Base-by-base conservation (phyloP, 2,329 filamentous ascomycete genomes). In the Diaporthe sp. region DNA sequence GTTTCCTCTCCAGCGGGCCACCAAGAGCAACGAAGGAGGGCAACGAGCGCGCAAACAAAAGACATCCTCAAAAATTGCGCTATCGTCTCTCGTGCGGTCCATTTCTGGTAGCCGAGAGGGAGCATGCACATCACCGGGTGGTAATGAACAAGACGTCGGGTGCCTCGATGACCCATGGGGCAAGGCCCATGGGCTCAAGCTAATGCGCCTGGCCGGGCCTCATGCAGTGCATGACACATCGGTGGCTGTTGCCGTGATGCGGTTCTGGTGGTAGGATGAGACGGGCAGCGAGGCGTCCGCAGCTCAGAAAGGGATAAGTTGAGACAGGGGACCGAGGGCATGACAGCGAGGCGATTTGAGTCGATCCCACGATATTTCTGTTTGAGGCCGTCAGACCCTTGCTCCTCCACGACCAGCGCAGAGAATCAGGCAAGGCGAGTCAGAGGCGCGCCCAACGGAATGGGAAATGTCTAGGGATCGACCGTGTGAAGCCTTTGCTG, bases 51-150 rank as follows among this genome's bases (percentile, higher is more conserved):
- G 90, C 94, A 94, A 90, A 94, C 94, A 98, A 98, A 98, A 91
- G 86, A 96, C 95, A 93, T 97, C 95, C 90, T 88, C 89, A 98
- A 98, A 98, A 98, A 92, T 91, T 95, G 94, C 91, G 87, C 87
- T 90, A 65, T 90, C 90, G 82, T 92, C 90, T 90, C 87, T 79
- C 74, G 78, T 74, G 76, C 75, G 60, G 74, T 72, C 80, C 81
- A 81, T 90, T 88, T 85, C 79, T 80, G 82, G 80, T 79, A 80
- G 79, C 79, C 78, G 76, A 79, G 89, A 91, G 91, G 80, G 85
- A 81, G 51, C 60, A 77, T 82, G 79, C 80, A 80, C 78, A 79
- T 76, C 78, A 78, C 82, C 77, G 67, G 61, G 51, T 79, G 79
- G 78, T 78, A 80, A 79, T 78, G 78, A 80, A 82, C 81, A 80